These are phyloP conservation scores for Globisporangium paroecandrum DNA, from an alignment of 352 stramenopile genomes.

Conservation along the genomic window DNA sequence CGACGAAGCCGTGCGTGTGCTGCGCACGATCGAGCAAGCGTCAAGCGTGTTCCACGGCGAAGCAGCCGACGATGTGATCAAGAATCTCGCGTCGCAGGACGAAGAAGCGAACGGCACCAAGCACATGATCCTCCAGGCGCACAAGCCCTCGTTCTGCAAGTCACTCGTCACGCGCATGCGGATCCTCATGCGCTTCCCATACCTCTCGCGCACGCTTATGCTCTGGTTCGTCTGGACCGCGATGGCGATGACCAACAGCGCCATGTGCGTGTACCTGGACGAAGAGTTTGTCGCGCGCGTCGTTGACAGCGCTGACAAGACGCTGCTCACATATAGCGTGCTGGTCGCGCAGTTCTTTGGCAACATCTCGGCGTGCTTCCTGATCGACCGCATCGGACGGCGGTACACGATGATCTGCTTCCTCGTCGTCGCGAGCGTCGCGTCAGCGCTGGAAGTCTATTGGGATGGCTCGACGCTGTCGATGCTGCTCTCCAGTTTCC, in stretches of 20 bases:
- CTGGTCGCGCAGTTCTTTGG: constrained; percentile 30
- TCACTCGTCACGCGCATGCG: constrained; percentile 17
- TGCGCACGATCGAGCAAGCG: constrained; percentile 11
- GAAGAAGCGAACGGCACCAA: background rate
- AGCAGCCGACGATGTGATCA: background rate
- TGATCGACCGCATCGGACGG: constrained; percentile 32
- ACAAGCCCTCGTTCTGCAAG: constrained; percentile 27
- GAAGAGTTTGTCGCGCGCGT: constrained; percentile 18
- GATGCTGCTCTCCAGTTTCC: background rate
- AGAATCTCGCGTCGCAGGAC: background rate
- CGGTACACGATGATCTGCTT: constrained; percentile 25
- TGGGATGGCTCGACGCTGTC: constrained; percentile 19
- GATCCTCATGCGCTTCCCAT: constrained; percentile 31
- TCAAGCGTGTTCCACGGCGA: constrained; percentile 7
- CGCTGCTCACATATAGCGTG: background rate
- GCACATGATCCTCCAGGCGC: background rate
- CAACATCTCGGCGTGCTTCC: constrained; percentile 26
- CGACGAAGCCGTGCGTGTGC: constrained; percentile 12
- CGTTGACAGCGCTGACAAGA: constrained; percentile 8
- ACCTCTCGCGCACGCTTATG: constrained; percentile 31
- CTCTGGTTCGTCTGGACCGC: constrained; percentile 47
- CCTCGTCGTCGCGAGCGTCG: background rate
- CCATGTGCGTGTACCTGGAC: constrained; percentile 28
- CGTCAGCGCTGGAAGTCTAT: constrained; percentile 18
- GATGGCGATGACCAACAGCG: constrained; percentile 23